Conservation (phyloP, 768 basidiomycete genomes). For the Russula compacta region DNA sequence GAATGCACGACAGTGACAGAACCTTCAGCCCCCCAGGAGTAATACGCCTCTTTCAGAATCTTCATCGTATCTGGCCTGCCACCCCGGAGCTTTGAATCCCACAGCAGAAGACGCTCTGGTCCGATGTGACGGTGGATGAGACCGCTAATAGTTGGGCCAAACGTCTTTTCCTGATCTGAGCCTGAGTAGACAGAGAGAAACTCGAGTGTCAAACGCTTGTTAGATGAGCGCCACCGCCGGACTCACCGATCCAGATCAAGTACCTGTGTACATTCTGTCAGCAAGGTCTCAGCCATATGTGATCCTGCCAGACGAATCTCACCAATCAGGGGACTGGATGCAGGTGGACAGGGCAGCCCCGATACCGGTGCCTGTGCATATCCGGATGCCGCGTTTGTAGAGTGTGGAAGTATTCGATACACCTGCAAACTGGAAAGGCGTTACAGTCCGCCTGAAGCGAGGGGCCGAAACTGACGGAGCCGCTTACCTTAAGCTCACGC, state of each 20-base stretch:
- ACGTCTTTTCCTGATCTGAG: slow-evolving; percentile 38
- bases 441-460: neutral
- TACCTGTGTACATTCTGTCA: slow-evolving; percentile 23
- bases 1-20: neutral
- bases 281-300: neutral
- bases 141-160: slow-evolving; percentile 34
- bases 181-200: slow-evolving; percentile 13
- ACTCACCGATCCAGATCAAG: slow-evolving; percentile 33
- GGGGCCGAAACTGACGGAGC: neutral
- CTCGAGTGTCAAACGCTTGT: neutral
- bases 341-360: slow-evolving; percentile 39
- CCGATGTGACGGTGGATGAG: slow-evolving; percentile 33
- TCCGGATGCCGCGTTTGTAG: slow-evolving; percentile 37
- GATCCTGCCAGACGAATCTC: slow-evolving; percentile 17
- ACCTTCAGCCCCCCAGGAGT: slow-evolving; percentile 31
- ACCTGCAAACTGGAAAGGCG: slow-evolving; percentile 30
- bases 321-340: slow-evolving; percentile 33
- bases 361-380: slow-evolving; percentile 38
- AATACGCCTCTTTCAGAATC: slow-evolving; percentile 30
- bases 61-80: slow-evolving; percentile 33
- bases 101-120: slow-evolving; percentile 32
- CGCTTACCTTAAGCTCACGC: slow-evolving; percentile 33
- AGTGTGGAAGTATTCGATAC: slow-evolving; percentile 36
- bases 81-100: slow-evolving; percentile 35
- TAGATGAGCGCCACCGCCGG: neutral